Percentiles rank a stretch among this genome's conserved stretches.
These are phyloP conservation scores for Curvularia sp. DNA, from an alignment of 2,329 filamentous ascomycete genomes.

Conservation along the genomic window DNA sequence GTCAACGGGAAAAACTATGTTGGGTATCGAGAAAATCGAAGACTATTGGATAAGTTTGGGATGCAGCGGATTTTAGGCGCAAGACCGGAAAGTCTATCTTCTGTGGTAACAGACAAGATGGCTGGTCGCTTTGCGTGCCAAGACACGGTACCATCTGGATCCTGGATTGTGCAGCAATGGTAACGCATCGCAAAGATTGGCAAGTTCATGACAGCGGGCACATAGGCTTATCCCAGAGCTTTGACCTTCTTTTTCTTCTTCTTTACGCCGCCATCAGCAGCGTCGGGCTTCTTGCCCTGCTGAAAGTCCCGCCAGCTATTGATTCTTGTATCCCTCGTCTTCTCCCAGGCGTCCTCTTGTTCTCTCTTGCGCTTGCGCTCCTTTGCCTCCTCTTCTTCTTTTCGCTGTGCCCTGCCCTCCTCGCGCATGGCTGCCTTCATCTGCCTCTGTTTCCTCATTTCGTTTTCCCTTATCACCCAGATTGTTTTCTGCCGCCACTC, in stretches of 20 bases:
- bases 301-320: slow-evolving; percentile 93
- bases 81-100: not conserved
- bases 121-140: not conserved
- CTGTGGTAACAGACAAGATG: not conserved
- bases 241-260: slow-evolving; percentile 64
- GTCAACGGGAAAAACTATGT: not conserved
- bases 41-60: not conserved
- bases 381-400: slow-evolving; percentile 84
- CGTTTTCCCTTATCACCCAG: slow-evolving; percentile 90
- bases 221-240: slow-evolving; percentile 54
- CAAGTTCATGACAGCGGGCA: not conserved
- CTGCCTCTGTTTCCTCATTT: slow-evolving; percentile 82
- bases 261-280: slow-evolving; percentile 51
- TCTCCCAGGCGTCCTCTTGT: slow-evolving; percentile 94
- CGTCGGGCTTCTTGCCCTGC: slow-evolving; percentile 65
- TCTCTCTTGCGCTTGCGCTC: slow-evolving; percentile 70
- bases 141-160: not conserved
- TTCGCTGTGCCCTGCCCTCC: slow-evolving; percentile 86
- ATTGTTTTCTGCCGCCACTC: slow-evolving; percentile 92
- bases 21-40: not conserved
- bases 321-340: slow-evolving; percentile 87
- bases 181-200: not conserved
- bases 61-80: not conserved
- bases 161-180: not conserved
- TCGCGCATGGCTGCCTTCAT: slow-evolving; percentile 95